These are phyloP conservation scores for Kurtzmaniella quercitrusa DNA, from an alignment of 1,139 yeast genomes.

Conservation along the genomic window DNA sequence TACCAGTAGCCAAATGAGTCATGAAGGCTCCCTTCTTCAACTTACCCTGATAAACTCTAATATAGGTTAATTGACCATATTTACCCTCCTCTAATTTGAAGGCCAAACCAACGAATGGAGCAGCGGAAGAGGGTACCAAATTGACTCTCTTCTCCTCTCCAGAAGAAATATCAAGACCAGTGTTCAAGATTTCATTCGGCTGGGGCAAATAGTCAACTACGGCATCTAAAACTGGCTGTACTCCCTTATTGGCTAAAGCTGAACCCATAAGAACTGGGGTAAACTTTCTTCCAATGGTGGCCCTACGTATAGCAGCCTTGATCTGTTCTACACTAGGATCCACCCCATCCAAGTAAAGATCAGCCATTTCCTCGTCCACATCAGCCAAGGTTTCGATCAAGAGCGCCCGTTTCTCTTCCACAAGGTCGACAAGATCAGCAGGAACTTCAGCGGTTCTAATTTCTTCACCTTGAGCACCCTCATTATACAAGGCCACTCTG, in stretches of 20 bases:
- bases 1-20: conserved; percentile 86
- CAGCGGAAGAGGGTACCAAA: conserved; percentile 65
- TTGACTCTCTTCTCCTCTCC: conserved; percentile 67
- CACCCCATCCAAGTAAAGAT: conserved; percentile 82
- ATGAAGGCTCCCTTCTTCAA: conserved; percentile 87
- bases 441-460: conserved; percentile 66
- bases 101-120: conserved; percentile 93
- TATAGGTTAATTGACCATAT: conserved; percentile 94
- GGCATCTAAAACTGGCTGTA: conserved; percentile 93
- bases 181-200: conserved; percentile 88
- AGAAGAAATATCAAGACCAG: conserved; percentile 73
- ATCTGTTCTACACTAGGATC: conserved; percentile 84
- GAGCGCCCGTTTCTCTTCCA: conserved; percentile 76
- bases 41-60: conserved; percentile 95
- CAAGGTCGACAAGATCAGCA: conserved; percentile 65
- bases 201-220: conserved; percentile 94
- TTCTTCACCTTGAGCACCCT: conserved; percentile 88
- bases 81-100: conserved; percentile 98
- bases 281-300: conserved; percentile 94
- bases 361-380: conserved; percentile 96
- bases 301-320: conserved; percentile 83
- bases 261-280: conserved; percentile 99
- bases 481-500: conserved; percentile 82
- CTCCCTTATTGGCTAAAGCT: conserved; percentile 92
- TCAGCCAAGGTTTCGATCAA: conserved; percentile 94